A percentile compares a stretch with the other conserved stretches of the same genome.
These are phyloP conservation scores for Heterobasidion irregulare DNA, from an alignment of 1,284 basidiomycete genomes.

Conservation along the genomic window DNA sequence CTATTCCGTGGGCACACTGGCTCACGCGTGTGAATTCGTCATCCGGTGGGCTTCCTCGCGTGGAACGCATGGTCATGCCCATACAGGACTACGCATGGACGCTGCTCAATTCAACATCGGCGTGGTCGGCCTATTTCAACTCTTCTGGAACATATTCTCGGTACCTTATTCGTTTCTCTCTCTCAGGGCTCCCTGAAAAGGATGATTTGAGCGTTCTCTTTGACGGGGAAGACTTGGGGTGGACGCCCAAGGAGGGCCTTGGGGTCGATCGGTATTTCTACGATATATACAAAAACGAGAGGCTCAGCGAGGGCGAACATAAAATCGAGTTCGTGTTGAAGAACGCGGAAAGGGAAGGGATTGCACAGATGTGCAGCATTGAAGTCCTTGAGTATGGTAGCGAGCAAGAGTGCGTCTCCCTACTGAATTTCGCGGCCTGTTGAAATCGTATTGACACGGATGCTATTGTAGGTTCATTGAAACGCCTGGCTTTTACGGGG, in stretches of 20 bases:
- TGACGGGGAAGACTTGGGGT: conserved; percentile 51
- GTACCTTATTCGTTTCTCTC: conserved; percentile 63
- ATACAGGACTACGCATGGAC: conserved; percentile 73
- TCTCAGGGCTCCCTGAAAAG: conserved; percentile 62
- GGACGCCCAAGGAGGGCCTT: conserved; percentile 47
- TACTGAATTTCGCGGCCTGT: neutral
- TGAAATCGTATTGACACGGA: conserved; percentile 2
- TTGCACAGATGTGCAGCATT: conserved; percentile 67
- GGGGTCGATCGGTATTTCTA: conserved; percentile 71
- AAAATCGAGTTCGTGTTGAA: conserved; percentile 50
- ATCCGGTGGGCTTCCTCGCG: conserved; percentile 20
- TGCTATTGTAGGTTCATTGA: conserved; percentile 48
- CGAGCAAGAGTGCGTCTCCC: conserved; percentile 42
- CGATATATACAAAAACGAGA: conserved; percentile 36
- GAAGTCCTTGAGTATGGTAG: conserved; percentile 75
- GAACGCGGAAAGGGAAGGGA: conserved; percentile 39
- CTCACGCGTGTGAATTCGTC: conserved; percentile 32
- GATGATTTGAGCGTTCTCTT: conserved; percentile 51
- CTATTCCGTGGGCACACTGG: conserved; percentile 69
- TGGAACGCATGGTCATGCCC: conserved; percentile 71
- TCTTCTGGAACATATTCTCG: conserved; percentile 60
- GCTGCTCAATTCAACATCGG: conserved; percentile 48
- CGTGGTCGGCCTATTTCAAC: conserved; percentile 55
- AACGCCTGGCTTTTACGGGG: conserved; percentile 52
- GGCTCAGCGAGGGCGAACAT: conserved; percentile 42